These are phyloP conservation scores for Aegilops bicornis DNA, from an alignment of 176 grass and related monocot genomes.

Conservation along the genomic window DNA sequence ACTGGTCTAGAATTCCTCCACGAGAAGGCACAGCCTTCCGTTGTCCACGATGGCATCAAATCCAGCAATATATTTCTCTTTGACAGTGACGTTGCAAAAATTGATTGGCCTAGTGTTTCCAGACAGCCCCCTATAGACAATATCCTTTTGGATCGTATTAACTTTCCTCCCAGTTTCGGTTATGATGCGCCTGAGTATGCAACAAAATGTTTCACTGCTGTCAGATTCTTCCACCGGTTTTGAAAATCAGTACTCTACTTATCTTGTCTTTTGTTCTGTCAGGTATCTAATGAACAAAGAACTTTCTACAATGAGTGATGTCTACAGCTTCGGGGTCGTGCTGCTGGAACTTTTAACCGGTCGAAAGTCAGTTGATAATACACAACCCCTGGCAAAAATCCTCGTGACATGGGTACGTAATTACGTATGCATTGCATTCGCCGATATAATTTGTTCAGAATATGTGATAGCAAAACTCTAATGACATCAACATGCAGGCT, in stretches of 20 bases:
- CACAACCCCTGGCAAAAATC: constrained; percentile 54
- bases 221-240: too few relatives aligned
- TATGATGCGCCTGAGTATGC: too few relatives aligned
- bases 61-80: constrained; percentile 74
- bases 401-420: constrained; percentile 85
- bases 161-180: constrained; percentile 31
- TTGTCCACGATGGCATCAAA: constrained; percentile 76
- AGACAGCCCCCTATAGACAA: neutral
- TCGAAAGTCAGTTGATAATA: constrained; percentile 57
- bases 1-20: constrained; percentile 72
- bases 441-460: neutral
- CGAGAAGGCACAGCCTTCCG: constrained; percentile 57
- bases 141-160: neutral
- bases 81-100: too few relatives aligned
- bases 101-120: too few relatives aligned
- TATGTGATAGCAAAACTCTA: neutral
- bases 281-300: neutral
- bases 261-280: neutral
- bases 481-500: too few relatives aligned
- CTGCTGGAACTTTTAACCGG: constrained; percentile 40
- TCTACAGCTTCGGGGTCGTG: too few relatives aligned
- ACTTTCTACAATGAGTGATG: constrained; percentile 62
- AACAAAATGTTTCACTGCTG: too few relatives aligned
- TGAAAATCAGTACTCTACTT: neutral
- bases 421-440: neutral